Evolutionary conservation across 176 grass and related monocot species (phyloP), one percentile per base, ranked within the genome.

Genomic region (Cenchrus fungigraminus): DNA sequence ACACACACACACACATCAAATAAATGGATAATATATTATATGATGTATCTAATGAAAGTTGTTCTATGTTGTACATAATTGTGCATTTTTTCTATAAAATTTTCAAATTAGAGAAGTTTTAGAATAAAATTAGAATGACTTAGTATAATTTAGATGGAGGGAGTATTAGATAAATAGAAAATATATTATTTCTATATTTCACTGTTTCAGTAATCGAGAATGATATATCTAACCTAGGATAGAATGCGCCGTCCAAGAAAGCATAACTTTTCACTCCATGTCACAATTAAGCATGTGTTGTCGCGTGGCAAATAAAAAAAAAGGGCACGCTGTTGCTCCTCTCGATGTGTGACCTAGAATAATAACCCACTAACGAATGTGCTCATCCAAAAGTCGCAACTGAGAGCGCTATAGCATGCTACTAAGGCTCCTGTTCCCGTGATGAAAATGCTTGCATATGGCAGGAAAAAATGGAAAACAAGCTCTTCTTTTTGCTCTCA

Each of bases 371-470:
- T 50, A 14, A n/a, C 11, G 0, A 14, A 10, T 20, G 0, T 50
- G 8, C 46, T 11, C 42, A 47, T 2, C 44, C 12, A 46, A 81
- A 71, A 58, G 79, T 58, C 5, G 20, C 19, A 6, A 28, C 51
- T 70, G 50, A 81, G 32, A 81, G 63, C 32, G n/a, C n/a, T 85
- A 68, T 29, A 19, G 60, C 71, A 54, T 12, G 7, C 14, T 53
- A 60, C 40, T 72, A 58, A 28, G 37, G 22, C 64, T 80, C 34
- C 17, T 45, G 29, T 65, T 65, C 31, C 31, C 29, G 64, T 52
- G 56, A 51, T 68, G n/a, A 57, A 69, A 71, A 79, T 61, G 43
- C 55, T 53, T 80, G 47, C 28, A 60, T 31, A 31, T 43, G 65
- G 54, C 12, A 12, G 29, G 52, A 29, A 8, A 86, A n/a, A 81